Conservation (phyloP, 176 grass and related monocot genomes). For the Hsuehochloa calcarea region DNA sequence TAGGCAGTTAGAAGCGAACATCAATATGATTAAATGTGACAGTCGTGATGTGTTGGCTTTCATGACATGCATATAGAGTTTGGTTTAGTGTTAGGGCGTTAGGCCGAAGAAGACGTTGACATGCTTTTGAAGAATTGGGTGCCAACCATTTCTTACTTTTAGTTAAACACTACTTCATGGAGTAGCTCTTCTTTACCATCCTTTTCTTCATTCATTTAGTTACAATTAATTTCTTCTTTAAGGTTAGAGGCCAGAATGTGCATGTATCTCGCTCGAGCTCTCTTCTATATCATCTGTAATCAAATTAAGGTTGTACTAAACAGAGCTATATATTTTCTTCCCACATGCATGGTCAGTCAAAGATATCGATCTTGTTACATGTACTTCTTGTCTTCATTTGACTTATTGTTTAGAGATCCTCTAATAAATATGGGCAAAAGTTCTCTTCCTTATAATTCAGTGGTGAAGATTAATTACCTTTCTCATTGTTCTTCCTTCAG, state of each 20-base stretch:
- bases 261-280: neutral
- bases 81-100: neutral
- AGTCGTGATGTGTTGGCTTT: neutral
- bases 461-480: neutral
- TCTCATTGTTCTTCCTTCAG: neutral
- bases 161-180: neutral
- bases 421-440: neutral
- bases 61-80: neutral
- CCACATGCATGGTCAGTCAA: neutral
- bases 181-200: neutral
- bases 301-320: neutral
- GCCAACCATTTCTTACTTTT: neutral
- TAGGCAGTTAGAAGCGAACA: neutral
- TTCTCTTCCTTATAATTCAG: neutral
- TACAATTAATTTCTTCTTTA: neutral
- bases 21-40: neutral
- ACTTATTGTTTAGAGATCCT: neutral
- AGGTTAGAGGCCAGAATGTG: neutral
- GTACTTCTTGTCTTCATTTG: neutral
- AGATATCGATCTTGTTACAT: neutral
- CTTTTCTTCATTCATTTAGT: neutral
- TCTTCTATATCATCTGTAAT: neutral
- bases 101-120: neutral
- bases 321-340: neutral
- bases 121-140: conserved; percentile 5